Evolutionary conservation across 371 early-diverging fungal species (phyloP).

Genomic region (Catenaria anguillulae): DNA sequence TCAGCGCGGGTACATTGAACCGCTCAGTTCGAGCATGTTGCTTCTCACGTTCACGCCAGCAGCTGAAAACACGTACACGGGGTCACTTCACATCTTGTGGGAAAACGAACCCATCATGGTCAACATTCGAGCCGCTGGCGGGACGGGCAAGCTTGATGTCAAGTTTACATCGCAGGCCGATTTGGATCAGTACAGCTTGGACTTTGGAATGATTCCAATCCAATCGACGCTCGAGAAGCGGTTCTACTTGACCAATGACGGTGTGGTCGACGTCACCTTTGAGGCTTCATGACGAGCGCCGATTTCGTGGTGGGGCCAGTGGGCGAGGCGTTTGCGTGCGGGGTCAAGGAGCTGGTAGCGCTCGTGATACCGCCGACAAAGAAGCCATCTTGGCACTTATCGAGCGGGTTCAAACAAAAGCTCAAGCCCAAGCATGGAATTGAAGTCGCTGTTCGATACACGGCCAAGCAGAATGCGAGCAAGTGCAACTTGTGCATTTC

Average conservation of each 20-base stretch:
- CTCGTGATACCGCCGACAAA: neutral
- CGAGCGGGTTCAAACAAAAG: neutral
- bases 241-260: slow-evolving; percentile 29
- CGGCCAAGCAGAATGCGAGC: neutral
- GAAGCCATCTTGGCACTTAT: neutral
- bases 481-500: slow-evolving; percentile 22
- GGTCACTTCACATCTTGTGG: slow-evolving; percentile 29
- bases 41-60: slow-evolving; percentile 28
- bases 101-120: slow-evolving; percentile 25
- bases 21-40: slow-evolving; percentile 17
- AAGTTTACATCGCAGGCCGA: neutral
- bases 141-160: slow-evolving; percentile 26
- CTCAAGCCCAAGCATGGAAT: slow-evolving; percentile 2
- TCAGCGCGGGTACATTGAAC: slow-evolving; percentile 30
- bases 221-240: slow-evolving; percentile 28
- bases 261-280: slow-evolving; percentile 26
- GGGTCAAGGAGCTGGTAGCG: neutral
- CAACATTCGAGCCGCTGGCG: slow-evolving; percentile 25
- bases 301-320: neutral
- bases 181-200: slow-evolving; percentile 18
- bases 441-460: neutral
- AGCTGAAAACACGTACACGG: slow-evolving; percentile 25
- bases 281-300: slow-evolving; percentile 6
- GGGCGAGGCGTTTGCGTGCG: neutral
- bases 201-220: slow-evolving; percentile 42